Evolutionary conservation across 2,329 filamentous ascomycete species (phyloP).

Genomic region (Gaeumannomyces sp.): DNA sequence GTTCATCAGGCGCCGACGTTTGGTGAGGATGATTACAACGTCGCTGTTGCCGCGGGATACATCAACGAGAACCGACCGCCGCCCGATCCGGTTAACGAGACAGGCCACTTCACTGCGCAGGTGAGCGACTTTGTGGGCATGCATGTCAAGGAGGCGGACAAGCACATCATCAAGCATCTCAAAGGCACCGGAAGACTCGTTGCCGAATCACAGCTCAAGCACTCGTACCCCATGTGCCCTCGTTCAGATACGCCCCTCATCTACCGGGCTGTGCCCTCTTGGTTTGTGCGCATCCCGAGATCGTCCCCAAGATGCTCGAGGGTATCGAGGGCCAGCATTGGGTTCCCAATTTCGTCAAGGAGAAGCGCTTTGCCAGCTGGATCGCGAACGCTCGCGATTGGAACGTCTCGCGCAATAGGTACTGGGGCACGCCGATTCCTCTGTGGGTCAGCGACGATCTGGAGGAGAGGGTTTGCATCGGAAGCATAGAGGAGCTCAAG

Average conservation of each 20-base stretch:
- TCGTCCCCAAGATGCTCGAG: slow-evolving; percentile 81
- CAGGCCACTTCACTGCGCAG: slow-evolving; percentile 69
- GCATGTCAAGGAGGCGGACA: slow-evolving; percentile 89
- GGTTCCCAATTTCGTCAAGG: slow-evolving; percentile 87
- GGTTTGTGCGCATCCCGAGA: slow-evolving; percentile 86
- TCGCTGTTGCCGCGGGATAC: slow-evolving; percentile 69
- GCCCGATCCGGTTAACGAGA: slow-evolving; percentile 87
- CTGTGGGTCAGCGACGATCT: slow-evolving; percentile 88
- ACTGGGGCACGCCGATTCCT: slow-evolving; percentile 91
- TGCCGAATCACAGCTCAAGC: slow-evolving; percentile 79
- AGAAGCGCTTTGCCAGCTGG: slow-evolving; percentile 87
- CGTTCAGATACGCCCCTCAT: slow-evolving; percentile 94
- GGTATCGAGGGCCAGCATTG: slow-evolving; percentile 87
- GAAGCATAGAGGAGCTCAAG: slow-evolving; percentile 78
- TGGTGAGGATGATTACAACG: slow-evolving; percentile 92
- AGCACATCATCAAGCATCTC: slow-evolving; percentile 84
- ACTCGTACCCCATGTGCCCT: slow-evolving; percentile 92
- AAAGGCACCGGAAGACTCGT: slow-evolving; percentile 71
- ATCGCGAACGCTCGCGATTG: slow-evolving; percentile 87
- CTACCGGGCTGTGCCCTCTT: slow-evolving; percentile 84
- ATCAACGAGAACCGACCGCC: slow-evolving; percentile 70
- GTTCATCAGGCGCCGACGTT: slow-evolving; percentile 92
- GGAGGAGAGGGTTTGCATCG: slow-evolving; percentile 80
- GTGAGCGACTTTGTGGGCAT: slow-evolving; percentile 77
- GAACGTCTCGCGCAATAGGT: slow-evolving; percentile 90